A percentile compares a stretch with the other conserved stretches of the same genome.
Evolutionary conservation across 306 rosid genomes (phyloP).

Genomic region (Sechiopsis laciniata): DNA sequence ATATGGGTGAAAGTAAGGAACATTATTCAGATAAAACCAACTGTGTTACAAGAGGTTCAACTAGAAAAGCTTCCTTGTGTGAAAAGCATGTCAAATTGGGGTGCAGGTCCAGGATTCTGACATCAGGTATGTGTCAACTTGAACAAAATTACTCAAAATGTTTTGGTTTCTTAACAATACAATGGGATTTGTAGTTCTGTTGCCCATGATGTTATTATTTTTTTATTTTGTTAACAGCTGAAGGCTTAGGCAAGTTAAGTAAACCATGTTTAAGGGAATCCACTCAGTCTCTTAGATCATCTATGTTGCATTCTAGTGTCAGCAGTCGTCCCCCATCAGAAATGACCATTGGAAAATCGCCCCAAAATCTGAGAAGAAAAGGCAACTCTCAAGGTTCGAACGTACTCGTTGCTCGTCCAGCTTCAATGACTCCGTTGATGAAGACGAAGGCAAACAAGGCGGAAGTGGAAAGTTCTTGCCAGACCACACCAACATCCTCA

Average conservation of each 20-base stretch:
- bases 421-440: slow-evolving; percentile 20
- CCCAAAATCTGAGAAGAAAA: slow-evolving; percentile 15
- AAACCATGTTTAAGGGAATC: slow-evolving; percentile 25
- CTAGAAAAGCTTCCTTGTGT: slow-evolving; percentile 28
- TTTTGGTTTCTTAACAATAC: neutral
- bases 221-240: slow-evolving; percentile 24
- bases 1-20: slow-evolving; percentile 28
- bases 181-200: neutral
- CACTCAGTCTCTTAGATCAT: slow-evolving; percentile 21
- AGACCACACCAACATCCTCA: slow-evolving; percentile 29
- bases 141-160: neutral
- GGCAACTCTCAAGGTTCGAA: neutral
- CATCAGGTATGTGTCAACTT: slow-evolving; percentile 30
- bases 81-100: slow-evolving; percentile 28
- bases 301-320: slow-evolving; percentile 20
- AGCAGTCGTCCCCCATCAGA: slow-evolving; percentile 8
- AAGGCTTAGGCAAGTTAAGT: slow-evolving; percentile 19
- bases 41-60: slow-evolving; percentile 23
- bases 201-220: neutral
- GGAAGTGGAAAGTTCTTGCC: slow-evolving; percentile 16
- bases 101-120: slow-evolving; percentile 18
- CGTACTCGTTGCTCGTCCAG: slow-evolving; percentile 6
- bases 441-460: slow-evolving; percentile 14
- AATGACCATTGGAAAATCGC: slow-evolving; percentile 18
- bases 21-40: slow-evolving; percentile 21